These are phyloP conservation scores for Pseudonectria foliicola DNA, from an alignment of 2,329 filamentous ascomycete species.

Conservation along the genomic window DNA sequence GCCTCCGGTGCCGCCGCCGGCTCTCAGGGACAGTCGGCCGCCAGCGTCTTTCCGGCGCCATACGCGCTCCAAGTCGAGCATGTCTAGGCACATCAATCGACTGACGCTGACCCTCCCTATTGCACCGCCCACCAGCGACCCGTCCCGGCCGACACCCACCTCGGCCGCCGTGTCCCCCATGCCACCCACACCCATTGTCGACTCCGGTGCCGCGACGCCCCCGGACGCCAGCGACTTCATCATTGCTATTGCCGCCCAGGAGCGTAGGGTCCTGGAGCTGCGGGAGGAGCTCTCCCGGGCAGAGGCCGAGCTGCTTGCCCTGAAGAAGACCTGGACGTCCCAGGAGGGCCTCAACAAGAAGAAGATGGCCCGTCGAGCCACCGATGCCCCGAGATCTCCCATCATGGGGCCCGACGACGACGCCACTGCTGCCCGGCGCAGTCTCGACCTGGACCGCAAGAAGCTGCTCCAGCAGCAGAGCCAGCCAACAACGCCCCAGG, in stretches of 20 bases:
- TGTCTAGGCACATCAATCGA: slow-evolving; percentile 49
- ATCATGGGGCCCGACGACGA: slow-evolving; percentile 21
- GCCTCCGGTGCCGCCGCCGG: slow-evolving; percentile 23
- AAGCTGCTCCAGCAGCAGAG: slow-evolving; percentile 56
- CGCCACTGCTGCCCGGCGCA: slow-evolving; percentile 30
- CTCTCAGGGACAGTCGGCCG: slow-evolving; percentile 32
- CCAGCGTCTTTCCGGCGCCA: slow-evolving; percentile 37
- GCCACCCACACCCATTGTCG: slow-evolving; percentile 45
- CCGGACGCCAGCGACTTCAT: slow-evolving; percentile 63
- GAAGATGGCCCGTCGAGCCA: slow-evolving; percentile 56
- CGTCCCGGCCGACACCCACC: slow-evolving; percentile 44
- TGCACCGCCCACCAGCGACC: slow-evolving; percentile 43
- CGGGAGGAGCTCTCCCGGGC: slow-evolving; percentile 82
- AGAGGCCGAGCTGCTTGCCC: slow-evolving; percentile 63
- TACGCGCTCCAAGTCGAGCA: slow-evolving; percentile 44
- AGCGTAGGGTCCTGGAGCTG: slow-evolving; percentile 82
- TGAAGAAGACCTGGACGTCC: slow-evolving; percentile 79
- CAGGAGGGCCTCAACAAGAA: slow-evolving; percentile 73
- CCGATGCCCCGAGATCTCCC: slow-evolving; percentile 37
- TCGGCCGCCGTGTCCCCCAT: slow-evolving; percentile 33
- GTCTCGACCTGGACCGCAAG: slow-evolving; percentile 63
- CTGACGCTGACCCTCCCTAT: slow-evolving; percentile 58
- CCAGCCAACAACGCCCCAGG: slow-evolving; percentile 35
- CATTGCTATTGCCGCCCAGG: slow-evolving; percentile 84
- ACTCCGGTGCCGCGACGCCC: slow-evolving; percentile 35